phyloP scores from a whole-genome alignment of 2,329 filamentous ascomycete genomes.

The Neopestalotiopsis sp. region DNA sequence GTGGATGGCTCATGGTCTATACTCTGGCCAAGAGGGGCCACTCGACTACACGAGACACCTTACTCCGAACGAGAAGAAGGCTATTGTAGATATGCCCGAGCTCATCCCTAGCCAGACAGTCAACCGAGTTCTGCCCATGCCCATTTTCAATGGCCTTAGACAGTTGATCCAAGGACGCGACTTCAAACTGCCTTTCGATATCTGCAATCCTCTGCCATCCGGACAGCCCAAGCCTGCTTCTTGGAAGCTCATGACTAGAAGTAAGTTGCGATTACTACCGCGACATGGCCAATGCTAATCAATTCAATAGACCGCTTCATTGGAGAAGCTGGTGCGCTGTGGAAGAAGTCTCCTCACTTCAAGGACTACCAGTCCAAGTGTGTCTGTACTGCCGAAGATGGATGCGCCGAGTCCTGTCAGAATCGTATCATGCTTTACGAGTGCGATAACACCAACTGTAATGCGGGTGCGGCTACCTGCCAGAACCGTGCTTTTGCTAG shows the following conservation, averaged over 20 bases:
- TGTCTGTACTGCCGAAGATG: conserved; percentile 76
- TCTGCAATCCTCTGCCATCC: conserved; percentile 84
- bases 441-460: conserved; percentile 90
- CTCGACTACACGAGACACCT: conserved; percentile 53
- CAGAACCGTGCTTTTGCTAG: conserved; percentile 88
- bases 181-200: conserved; percentile 88
- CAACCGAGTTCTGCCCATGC: conserved; percentile 70
- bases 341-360: conserved; percentile 78
- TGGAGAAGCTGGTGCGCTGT: conserved; percentile 78
- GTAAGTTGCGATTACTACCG: conserved; percentile 54
- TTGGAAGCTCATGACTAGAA: conserved; percentile 91
- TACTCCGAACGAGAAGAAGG: conserved; percentile 56
- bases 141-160: conserved; percentile 78
- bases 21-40: conserved; percentile 76
- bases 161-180: conserved; percentile 74
- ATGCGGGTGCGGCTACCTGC: conserved; percentile 73
- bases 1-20: conserved; percentile 83
- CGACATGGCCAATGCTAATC: not conserved
- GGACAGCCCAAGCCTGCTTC: conserved; percentile 92
- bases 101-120: conserved; percentile 50
- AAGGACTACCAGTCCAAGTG: conserved; percentile 79
- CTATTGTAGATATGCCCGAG: conserved; percentile 51
- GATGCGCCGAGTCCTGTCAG: conserved; percentile 88
- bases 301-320: conserved; percentile 79
- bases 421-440: conserved; percentile 98